Evolutionary conservation across 257 asterid species (phyloP).

Genomic region (Gentiana macrophylla): DNA sequence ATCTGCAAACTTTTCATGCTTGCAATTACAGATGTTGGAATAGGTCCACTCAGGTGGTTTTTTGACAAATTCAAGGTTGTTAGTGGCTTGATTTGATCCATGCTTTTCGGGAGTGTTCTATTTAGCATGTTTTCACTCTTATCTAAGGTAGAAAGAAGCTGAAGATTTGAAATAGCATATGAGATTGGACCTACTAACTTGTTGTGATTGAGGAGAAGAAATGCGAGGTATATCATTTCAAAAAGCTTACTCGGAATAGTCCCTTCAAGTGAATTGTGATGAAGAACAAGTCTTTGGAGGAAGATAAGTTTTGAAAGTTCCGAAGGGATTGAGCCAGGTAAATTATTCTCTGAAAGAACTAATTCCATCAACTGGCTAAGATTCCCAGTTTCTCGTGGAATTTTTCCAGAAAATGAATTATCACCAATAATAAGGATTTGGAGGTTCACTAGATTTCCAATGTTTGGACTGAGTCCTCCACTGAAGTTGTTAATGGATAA

Average conservation of each 20-base stretch:
- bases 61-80: too few species aligned
- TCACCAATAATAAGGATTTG: slow-evolving; percentile 19
- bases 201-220: slow-evolving; percentile 32
- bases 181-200: too few species aligned
- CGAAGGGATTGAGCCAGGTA: slow-evolving; percentile 33
- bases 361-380: slow-evolving; percentile 35
- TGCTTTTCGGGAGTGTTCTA: too few species aligned
- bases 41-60: too few species aligned
- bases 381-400: too few species aligned
- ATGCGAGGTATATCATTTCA: slow-evolving; percentile 21
- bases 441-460: slow-evolving; percentile 42
- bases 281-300: slow-evolving; percentile 30
- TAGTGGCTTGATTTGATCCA: too few species aligned
- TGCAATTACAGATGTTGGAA: too few species aligned
- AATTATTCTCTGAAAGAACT: slow-evolving; percentile 33
- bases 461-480: too few species aligned
- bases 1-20: too few species aligned
- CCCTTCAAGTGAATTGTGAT: slow-evolving; percentile 23
- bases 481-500: slow-evolving; percentile 1
- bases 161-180: too few species aligned
- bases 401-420: slow-evolving; percentile 8
- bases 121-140: slow-evolving; percentile 54
- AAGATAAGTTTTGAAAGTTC: too few species aligned
- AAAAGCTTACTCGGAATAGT: too few species aligned
- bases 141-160: slow-evolving; percentile 33